Evolutionary conservation across 2,329 filamentous ascomycete species (phyloP), one percentile per base, ranked within the genome.

Genomic region (Trichoderma citrinoviride): DNA sequence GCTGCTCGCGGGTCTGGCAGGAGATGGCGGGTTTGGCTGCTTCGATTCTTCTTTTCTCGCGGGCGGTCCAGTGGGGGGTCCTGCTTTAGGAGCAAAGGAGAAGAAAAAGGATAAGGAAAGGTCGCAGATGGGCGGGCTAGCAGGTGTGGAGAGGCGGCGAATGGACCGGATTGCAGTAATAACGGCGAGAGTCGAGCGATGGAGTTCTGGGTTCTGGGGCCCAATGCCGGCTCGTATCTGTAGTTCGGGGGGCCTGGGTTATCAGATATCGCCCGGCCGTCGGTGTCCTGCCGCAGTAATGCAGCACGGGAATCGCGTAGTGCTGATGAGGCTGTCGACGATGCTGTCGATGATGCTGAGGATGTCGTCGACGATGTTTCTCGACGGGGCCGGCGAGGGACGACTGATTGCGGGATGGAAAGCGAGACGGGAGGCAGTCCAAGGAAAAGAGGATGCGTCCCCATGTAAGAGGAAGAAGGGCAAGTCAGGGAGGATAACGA

Each of bases 1-100:
- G 56, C 66, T 73, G 71, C 55, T 67, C 41, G 33, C 49, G 29
- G 49, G 61, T 46, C 55, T 37, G 33, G 56, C 23, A 19, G 61
- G 47, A n/a, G 21, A 44, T 33, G 46, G 46, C 41, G 44, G 46
- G 40, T 41, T 41, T 23, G 19, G 19, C 29, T 57, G 25, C 41
- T 61, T 52, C 25, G n/a, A 5, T 61, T 27, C 33, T 56, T 46
- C 19, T 49, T 65, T 56, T 57, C 41, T 40, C 14, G 33, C 27
- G 63, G 57, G 29, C 49, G 55, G 47, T n/a, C 33, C 49, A 43
- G 63, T 65, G 63, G 63, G 63, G 61, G 62, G 61, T 37, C 33
- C 14, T 15, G 3, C 23, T 41, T 58, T 52, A 52, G 49, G 49
- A 52, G 25, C 27, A 52, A 17, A 23, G 8, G 44, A 12, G 33